A percentile compares a stretch with the other conserved stretches of the same genome.
phyloP scores from a whole-genome alignment of 2,329 filamentous ascomycete species.

The Aspergillus sp. region DNA sequence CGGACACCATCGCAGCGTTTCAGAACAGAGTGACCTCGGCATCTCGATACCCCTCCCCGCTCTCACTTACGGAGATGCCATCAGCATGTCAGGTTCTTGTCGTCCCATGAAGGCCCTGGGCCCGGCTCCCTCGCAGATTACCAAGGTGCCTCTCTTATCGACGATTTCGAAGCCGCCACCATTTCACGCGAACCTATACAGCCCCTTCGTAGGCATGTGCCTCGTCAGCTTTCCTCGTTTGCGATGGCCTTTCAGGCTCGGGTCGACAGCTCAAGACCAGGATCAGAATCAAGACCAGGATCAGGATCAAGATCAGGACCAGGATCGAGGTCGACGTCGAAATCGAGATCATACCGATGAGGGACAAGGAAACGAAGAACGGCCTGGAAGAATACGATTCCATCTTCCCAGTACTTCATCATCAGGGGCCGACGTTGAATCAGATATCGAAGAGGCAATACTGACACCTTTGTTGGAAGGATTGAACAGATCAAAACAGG shows the following conservation, averaged over 20 bases:
- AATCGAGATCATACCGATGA: too few relatives aligned
- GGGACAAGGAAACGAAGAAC: background rate
- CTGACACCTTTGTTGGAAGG: background rate
- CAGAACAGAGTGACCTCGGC: constrained; percentile 16
- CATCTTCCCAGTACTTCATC: background rate
- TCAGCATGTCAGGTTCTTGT: background rate
- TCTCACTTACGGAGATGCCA: background rate
- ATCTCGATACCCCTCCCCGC: background rate
- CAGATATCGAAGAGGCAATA: background rate
- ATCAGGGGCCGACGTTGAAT: background rate
- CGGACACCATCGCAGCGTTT: constrained; percentile 25
- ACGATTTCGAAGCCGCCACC: constrained; percentile 16
- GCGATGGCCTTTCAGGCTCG: background rate
- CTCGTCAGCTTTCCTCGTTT: constrained; percentile 7
- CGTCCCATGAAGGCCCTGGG: background rate
- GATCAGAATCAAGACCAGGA: background rate
- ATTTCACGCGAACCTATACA: constrained; percentile 17
- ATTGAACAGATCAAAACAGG: background rate
- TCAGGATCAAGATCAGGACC: too few relatives aligned
- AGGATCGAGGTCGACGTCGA: background rate
- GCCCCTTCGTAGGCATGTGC: constrained; percentile 24
- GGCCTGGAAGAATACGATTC: background rate
- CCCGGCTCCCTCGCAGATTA: background rate
- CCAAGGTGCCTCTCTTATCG: background rate
- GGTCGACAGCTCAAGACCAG: background rate